A percentile compares a stretch with the other conserved stretches of the same genome.
These are phyloP conservation scores for Delphinella strobiligena DNA, from an alignment of 2,329 filamentous ascomycete species.

Conservation along the genomic window DNA sequence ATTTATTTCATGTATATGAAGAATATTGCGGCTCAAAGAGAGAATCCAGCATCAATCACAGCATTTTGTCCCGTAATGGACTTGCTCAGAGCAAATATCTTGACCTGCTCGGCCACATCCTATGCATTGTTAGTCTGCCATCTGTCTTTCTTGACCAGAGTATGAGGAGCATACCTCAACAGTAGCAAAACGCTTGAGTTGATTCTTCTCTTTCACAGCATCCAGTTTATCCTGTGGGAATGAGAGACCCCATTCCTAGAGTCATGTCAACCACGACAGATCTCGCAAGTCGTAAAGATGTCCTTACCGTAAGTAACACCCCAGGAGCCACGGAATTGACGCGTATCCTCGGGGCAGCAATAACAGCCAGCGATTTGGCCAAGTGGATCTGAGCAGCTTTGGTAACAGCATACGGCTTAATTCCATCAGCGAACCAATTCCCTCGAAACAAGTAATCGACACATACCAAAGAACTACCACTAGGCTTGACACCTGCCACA, in stretches of 20 bases:
- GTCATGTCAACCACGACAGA: too few species aligned
- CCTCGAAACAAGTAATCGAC: too few species aligned
- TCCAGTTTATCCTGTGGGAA: conserved; percentile 2
- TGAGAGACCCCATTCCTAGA: conserved; percentile 4
- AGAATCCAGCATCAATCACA: not conserved
- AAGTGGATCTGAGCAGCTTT: conserved; percentile 31
- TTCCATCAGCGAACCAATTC: not conserved
- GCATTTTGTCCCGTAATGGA: not conserved
- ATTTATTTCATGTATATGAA: too few species aligned
- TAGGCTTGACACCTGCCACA: conserved; percentile 40
- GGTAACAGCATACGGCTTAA: conserved; percentile 16
- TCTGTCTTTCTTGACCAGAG: too few species aligned
- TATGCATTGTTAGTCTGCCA: not conserved
- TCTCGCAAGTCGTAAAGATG: too few species aligned
- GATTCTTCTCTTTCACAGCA: conserved; percentile 28
- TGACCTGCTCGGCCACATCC: conserved; percentile 1
- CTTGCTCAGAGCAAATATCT: not conserved
- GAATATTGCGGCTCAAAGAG: too few species aligned
- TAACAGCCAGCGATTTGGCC: conserved; percentile 36
- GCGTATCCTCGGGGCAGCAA: conserved; percentile 37
- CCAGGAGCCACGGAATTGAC: conserved; percentile 45
- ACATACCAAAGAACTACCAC: conserved; percentile 35
- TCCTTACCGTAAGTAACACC: conserved; percentile 29
- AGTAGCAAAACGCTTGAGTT: conserved; percentile 40
- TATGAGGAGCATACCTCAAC: conserved; percentile 12